These are phyloP conservation scores for Dioscorea zingiberensis DNA, from an alignment of 106 monocot species.

Conservation along the genomic window DNA sequence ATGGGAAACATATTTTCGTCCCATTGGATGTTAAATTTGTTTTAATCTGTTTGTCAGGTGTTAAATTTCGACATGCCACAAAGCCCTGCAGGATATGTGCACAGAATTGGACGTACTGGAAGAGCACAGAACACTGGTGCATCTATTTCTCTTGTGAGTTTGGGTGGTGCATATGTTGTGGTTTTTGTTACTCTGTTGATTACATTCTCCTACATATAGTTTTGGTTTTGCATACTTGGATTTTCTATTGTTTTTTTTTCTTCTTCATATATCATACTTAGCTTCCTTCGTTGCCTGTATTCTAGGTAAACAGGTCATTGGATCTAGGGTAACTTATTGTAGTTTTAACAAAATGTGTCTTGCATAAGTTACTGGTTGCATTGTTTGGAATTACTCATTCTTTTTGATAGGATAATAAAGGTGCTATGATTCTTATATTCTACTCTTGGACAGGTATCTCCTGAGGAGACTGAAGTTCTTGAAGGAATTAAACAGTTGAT, in stretches of 20 bases:
- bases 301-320: not conserved
- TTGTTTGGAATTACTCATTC: not conserved
- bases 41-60: conserved; percentile 35
- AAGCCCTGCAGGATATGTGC: conserved; percentile 73
- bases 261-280: not conserved
- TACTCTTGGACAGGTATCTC: conserved; percentile 46
- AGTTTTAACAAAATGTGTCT: not conserved
- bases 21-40: not conserved
- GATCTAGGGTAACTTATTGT: not conserved
- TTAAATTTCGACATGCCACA: conserved; percentile 89
- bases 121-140: conserved; percentile 74
- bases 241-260: too few relatives aligned
- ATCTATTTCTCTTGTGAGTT: conserved; percentile 84
- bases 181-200: not conserved
- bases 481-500: conserved; percentile 54
- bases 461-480: conserved; percentile 47
- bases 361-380: not conserved
- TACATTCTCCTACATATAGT: not conserved
- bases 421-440: not conserved
- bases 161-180: not conserved
- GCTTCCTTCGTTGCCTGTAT: not conserved
- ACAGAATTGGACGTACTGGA: conserved; percentile 89
- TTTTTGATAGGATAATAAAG: not conserved
- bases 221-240: not conserved
- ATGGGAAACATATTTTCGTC: not conserved